Percentiles rank a stretch among this genome's conserved stretches.
These are phyloP conservation scores for Melampsora larici-populina DNA, from an alignment of 1,284 basidiomycete species.

Conservation along the genomic window DNA sequence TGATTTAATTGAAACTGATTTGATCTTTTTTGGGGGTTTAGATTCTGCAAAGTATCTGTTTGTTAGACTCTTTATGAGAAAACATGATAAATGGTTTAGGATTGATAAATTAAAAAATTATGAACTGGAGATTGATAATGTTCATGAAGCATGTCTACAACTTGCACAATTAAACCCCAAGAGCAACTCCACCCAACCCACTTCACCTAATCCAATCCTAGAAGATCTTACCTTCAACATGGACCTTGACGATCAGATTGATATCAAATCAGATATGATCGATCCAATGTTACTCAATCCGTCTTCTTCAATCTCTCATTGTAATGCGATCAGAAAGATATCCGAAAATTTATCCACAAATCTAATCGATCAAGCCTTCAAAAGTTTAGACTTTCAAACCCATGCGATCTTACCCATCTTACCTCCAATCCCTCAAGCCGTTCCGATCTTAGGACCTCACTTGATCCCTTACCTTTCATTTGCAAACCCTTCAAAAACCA, in stretches of 20 bases:
- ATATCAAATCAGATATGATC: neutral
- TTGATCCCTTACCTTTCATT: neutral
- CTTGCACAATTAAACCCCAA: neutral
- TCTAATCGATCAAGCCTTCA: too few species aligned
- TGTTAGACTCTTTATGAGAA: slow-evolving; percentile 38
- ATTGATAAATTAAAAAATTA: slow-evolving; percentile 27
- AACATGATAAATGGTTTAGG: slow-evolving; percentile 41
- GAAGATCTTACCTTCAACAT: neutral
- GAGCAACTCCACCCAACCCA: neutral
- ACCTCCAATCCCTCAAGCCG: neutral
- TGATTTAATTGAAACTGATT: neutral
- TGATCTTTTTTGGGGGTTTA: neutral
- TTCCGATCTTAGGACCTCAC: neutral
- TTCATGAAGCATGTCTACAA: slow-evolving; percentile 4
- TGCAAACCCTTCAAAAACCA: too few species aligned
- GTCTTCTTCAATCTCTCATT: neutral
- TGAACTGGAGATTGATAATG: slow-evolving; percentile 8
- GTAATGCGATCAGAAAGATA: neutral
- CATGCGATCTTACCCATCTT: neutral
- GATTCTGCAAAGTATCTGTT: slow-evolving; percentile 34
- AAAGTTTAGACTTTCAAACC: neutral
- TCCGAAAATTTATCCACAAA: too few species aligned
- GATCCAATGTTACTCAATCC: neutral
- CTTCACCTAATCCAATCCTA: neutral
- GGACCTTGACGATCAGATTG: neutral